These are phyloP conservation scores for Mentha longifolia DNA, from an alignment of 257 asterid genomes.

Conservation along the genomic window DNA sequence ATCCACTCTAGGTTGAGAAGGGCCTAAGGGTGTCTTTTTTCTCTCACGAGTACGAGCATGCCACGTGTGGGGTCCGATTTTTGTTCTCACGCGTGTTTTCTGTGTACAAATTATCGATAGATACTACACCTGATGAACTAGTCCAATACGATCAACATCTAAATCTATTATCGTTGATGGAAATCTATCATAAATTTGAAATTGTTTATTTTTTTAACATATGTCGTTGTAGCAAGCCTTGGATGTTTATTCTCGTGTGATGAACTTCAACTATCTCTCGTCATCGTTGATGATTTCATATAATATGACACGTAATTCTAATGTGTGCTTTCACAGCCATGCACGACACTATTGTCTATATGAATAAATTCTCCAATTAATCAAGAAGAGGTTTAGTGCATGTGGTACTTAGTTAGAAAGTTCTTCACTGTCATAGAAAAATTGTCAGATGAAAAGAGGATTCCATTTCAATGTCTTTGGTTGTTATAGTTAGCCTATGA, in stretches of 20 bases:
- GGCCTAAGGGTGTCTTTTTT: background rate
- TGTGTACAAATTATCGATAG: too few relatives aligned
- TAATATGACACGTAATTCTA: background rate
- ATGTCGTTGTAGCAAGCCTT: background rate
- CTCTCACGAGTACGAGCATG: too few relatives aligned
- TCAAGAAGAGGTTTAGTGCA: background rate
- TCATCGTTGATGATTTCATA: background rate
- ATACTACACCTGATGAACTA: background rate
- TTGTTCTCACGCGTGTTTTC: too few relatives aligned
- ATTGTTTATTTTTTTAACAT: too few relatives aligned
- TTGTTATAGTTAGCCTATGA: too few relatives aligned
- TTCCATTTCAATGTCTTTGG: background rate
- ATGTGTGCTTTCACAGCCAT: background rate
- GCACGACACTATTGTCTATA: background rate
- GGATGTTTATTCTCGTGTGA: background rate
- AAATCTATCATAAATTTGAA: too few relatives aligned
- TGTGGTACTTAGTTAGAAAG: background rate
- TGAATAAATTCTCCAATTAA: background rate
- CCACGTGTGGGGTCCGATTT: too few relatives aligned
- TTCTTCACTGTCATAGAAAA: slow-evolving; percentile 16
- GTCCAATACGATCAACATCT: background rate
- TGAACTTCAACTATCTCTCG: background rate
- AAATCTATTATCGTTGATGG: too few relatives aligned
- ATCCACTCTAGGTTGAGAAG: too few relatives aligned
- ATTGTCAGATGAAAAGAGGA: slow-evolving; percentile 1